Evolutionary conservation across 768 basidiomycete genomes (phyloP).

Genomic region (Boletus eberwhitei): DNA sequence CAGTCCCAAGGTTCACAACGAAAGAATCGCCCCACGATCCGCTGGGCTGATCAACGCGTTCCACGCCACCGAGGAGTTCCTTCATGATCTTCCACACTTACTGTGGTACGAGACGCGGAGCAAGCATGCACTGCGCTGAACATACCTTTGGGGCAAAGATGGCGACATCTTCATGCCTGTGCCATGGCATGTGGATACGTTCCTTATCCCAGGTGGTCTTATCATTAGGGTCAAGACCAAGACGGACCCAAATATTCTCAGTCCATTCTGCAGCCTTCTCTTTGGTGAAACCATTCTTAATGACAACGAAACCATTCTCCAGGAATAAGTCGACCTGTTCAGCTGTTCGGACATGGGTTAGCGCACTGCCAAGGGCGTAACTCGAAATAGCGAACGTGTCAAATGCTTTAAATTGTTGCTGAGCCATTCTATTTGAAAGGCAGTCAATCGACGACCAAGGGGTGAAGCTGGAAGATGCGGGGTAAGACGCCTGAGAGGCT

Average conservation of each 20-base stretch:
- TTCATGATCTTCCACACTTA: background rate
- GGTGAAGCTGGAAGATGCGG: background rate
- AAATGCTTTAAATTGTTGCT: slow-evolving; percentile 21
- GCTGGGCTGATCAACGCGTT: background rate
- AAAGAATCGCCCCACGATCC: background rate
- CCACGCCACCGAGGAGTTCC: background rate
- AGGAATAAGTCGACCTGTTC: slow-evolving; percentile 55
- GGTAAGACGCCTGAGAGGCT: background rate
- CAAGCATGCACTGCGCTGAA: background rate
- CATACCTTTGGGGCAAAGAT: slow-evolving; percentile 51
- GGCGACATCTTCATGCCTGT: slow-evolving; percentile 38
- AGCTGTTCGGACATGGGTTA: slow-evolving; percentile 23
- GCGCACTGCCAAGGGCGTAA: background rate
- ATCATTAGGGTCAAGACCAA: slow-evolving; percentile 51
- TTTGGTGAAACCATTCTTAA: slow-evolving; percentile 50
- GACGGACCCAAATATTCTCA: slow-evolving; percentile 48
- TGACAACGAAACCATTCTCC: slow-evolving; percentile 50
- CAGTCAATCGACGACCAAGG: background rate
- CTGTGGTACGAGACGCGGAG: background rate
- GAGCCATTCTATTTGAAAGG: background rate
- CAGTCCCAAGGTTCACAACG: background rate
- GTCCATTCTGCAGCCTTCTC: slow-evolving; percentile 48
- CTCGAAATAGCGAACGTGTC: slow-evolving; percentile 28
- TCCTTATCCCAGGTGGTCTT: slow-evolving; percentile 53
- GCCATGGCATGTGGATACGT: slow-evolving; percentile 54